Conservation (phyloP, 2,329 filamentous ascomycete species). For the Fusarium algeriense region DNA sequence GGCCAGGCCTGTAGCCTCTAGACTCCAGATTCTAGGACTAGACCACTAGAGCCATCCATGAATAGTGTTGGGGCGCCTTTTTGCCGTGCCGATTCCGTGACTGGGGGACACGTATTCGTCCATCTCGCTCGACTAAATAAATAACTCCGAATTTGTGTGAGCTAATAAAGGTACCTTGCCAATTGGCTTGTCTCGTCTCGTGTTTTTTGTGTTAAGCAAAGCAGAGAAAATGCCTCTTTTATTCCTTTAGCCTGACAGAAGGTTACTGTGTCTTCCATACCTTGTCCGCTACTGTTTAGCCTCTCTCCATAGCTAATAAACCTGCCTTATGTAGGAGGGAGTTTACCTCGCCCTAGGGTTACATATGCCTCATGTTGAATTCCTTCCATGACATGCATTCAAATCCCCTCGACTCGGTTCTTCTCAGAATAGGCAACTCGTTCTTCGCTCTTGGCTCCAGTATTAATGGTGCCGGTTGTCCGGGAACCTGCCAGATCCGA, state of each 20-base stretch:
- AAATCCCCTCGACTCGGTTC: conserved; percentile 11
- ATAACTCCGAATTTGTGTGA: background rate
- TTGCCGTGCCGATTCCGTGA: conserved; percentile 37
- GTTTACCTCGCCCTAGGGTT: conserved; percentile 14
- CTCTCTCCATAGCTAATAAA: conserved; percentile 13
- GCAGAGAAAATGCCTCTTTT: conserved; percentile 10
- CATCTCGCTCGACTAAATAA: conserved; percentile 1
- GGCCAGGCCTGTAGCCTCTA: background rate
- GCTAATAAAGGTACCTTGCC: conserved; percentile 4
- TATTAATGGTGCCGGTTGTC: conserved; percentile 34
- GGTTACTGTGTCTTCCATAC: background rate
- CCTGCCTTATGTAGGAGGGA: background rate
- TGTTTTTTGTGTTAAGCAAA: background rate
- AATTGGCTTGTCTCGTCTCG: background rate
- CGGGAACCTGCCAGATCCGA: conserved; percentile 38
- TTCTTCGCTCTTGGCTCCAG: conserved; percentile 15
- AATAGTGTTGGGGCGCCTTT: conserved; percentile 33
- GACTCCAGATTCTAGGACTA: conserved; percentile 3
- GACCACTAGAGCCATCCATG: conserved; percentile 12
- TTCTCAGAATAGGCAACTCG: conserved; percentile 33
- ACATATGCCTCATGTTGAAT: conserved; percentile 31
- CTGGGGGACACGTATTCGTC: conserved; percentile 30
- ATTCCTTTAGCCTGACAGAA: conserved; percentile 25
- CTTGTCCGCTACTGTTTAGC: conserved; percentile 24
- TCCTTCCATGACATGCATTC: conserved; percentile 22